Percentiles rank a stretch among this genome's conserved stretches.
phyloP scores from a whole-genome alignment of 2,329 filamentous ascomycete genomes.

The Exophiala dermatitidis region DNA sequence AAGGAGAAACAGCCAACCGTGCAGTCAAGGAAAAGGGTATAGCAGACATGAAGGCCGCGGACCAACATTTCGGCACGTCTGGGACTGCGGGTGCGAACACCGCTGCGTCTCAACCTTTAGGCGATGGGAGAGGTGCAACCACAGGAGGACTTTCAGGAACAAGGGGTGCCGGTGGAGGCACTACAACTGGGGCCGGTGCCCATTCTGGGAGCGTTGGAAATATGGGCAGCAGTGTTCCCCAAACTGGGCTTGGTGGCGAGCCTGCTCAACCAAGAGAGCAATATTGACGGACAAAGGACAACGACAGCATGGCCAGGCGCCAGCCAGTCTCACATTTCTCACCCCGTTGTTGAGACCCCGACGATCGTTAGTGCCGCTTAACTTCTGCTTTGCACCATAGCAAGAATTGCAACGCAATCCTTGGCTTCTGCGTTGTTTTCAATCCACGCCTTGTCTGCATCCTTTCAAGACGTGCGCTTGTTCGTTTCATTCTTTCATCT shows the following conservation, averaged over 20 bases:
- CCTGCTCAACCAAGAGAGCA: slow-evolving; percentile 5
- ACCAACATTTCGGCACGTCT: slow-evolving; percentile 4
- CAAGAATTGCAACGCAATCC: background rate
- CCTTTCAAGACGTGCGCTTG: background rate
- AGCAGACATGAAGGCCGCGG: slow-evolving; percentile 11
- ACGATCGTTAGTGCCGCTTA: background rate
- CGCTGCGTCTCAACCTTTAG: background rate
- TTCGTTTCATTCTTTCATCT: background rate
- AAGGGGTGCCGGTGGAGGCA: slow-evolving; percentile 3
- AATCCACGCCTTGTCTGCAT: background rate
- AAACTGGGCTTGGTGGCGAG: slow-evolving; percentile 8
- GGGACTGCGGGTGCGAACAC: background rate
- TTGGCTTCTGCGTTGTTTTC: background rate
- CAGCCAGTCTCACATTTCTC: background rate
- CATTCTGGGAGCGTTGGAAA: slow-evolving; percentile 19
- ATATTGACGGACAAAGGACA: slow-evolving; percentile 6
- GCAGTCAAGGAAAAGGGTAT: slow-evolving; percentile 18
- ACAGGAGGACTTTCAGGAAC: slow-evolving; percentile 7
- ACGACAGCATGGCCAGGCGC: background rate
- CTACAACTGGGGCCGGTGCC: slow-evolving; percentile 16
- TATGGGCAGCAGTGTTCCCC: slow-evolving; percentile 10
- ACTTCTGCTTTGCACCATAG: background rate
- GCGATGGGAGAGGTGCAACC: background rate
- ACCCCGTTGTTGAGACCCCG: no score
- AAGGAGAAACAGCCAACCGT: slow-evolving; percentile 14